Conservation (phyloP, 306 rosid species). For the Prunus salicina region DNA sequence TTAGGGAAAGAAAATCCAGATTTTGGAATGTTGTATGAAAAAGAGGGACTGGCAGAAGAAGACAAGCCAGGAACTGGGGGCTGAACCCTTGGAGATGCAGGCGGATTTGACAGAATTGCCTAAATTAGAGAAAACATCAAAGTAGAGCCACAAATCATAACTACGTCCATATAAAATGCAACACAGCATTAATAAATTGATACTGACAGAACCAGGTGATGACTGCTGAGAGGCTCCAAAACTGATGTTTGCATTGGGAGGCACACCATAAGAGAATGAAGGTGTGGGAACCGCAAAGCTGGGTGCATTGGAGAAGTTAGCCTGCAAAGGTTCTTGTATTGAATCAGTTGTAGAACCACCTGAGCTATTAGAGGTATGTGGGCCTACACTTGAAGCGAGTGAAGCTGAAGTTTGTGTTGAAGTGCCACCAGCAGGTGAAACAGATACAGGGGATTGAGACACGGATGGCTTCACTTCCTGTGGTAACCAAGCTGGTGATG, state of each 20-base stretch:
- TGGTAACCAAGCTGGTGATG: constrained; percentile 49
- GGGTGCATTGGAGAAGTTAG: constrained; percentile 11
- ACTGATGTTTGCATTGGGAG: constrained; percentile 1
- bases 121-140: constrained; percentile 18
- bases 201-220: constrained; percentile 37
- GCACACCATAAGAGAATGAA: constrained; percentile 15
- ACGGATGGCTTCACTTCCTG: constrained; percentile 31
- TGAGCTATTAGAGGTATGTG: constrained; percentile 1
- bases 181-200: not conserved
- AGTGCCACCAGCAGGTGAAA: constrained; percentile 4
- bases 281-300: constrained; percentile 27
- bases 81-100: constrained; percentile 37
- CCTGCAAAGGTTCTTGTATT: constrained; percentile 11
- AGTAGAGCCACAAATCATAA: not conserved
- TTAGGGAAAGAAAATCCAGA: constrained; percentile 26
- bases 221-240: constrained; percentile 31
- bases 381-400: constrained; percentile 2
- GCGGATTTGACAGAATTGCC: constrained; percentile 31
- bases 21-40: constrained; percentile 45
- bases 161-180: not conserved
- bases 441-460: not conserved
- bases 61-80: constrained; percentile 39
- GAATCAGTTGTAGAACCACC: not conserved
- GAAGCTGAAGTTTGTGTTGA: not conserved
- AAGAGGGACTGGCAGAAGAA: constrained; percentile 39